phyloP scores from a whole-genome alignment of 208 protist genomes.

The Trypanosoma lewisi region DNA sequence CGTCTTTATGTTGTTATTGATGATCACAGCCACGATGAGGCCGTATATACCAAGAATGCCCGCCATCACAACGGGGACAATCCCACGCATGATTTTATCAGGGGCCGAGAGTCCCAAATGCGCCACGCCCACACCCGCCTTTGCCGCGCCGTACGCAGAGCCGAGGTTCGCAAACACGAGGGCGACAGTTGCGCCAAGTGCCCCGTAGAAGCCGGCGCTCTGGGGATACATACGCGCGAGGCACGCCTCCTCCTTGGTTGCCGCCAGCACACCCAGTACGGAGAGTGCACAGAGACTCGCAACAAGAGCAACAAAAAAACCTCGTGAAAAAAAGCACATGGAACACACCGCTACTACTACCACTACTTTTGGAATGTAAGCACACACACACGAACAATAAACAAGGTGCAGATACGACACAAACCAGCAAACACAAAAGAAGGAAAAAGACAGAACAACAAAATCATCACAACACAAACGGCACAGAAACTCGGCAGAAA shows the following conservation, averaged over 20 bases:
- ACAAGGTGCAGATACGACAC: too few species aligned
- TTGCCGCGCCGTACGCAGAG: constrained; percentile 98
- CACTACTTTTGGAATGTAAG: too few species aligned
- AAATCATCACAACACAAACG: too few species aligned
- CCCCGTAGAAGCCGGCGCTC: constrained; percentile 76
- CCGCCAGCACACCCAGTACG: background rate
- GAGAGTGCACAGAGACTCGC: background rate
- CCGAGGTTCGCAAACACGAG: constrained; percentile 94
- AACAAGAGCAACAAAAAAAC: background rate
- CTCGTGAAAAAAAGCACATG: background rate
- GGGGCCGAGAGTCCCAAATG: constrained; percentile 96
- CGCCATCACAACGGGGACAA: constrained; percentile 92
- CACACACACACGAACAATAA: too few species aligned
- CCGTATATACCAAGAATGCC: constrained; percentile 99
- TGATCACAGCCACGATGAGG: constrained; percentile 98
- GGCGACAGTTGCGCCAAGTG: constrained; percentile 65
- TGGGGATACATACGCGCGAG: constrained; percentile 79
- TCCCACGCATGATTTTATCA: constrained; percentile 94
- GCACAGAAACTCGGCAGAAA: too few species aligned
- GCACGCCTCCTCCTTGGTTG: constrained; percentile 33
- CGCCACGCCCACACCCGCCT: constrained; percentile 96
- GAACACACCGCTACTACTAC: background rate
- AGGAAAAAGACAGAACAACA: too few species aligned
- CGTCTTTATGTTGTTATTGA: constrained; percentile 85
- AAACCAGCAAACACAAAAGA: too few species aligned